These are phyloP conservation scores for Inonotus obliquus DNA, from an alignment of 1,284 basidiomycete genomes.

Conservation along the genomic window DNA sequence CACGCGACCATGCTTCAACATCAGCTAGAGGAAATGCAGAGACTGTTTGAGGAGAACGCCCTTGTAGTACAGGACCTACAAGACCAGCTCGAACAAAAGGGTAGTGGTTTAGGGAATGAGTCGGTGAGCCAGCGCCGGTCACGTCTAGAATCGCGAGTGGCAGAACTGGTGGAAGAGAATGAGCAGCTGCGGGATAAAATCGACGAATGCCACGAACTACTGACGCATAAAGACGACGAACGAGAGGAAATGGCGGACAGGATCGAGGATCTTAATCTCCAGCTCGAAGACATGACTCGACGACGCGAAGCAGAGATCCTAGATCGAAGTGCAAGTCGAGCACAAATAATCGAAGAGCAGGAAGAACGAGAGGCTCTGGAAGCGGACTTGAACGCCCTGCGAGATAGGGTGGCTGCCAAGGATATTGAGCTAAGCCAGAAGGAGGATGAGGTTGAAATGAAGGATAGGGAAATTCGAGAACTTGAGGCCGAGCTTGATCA, in stretches of 20 bases:
- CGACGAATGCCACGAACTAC: slow-evolving; percentile 55
- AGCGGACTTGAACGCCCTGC: slow-evolving; percentile 65
- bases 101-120: slow-evolving; percentile 24
- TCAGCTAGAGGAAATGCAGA: slow-evolving; percentile 60
- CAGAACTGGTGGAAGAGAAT: slow-evolving; percentile 63
- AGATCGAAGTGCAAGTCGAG: slow-evolving; percentile 67
- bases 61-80: slow-evolving; percentile 68
- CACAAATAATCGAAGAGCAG: slow-evolving; percentile 60
- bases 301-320: slow-evolving; percentile 54
- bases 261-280: slow-evolving; percentile 54
- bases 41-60: slow-evolving; percentile 69
- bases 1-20: slow-evolving; percentile 39
- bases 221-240: slow-evolving; percentile 60
- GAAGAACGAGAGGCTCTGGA: slow-evolving; percentile 70
- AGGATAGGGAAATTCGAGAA: slow-evolving; percentile 67
- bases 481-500: slow-evolving; percentile 61
- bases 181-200: slow-evolving; percentile 54
- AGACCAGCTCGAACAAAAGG: slow-evolving; percentile 52
- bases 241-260: slow-evolving; percentile 65
- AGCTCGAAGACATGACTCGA: slow-evolving; percentile 65
- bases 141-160: slow-evolving; percentile 40
- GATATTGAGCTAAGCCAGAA: slow-evolving; percentile 78
- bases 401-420: slow-evolving; percentile 72
- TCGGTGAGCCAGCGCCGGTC: slow-evolving; percentile 6
- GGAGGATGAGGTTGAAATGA: slow-evolving; percentile 77